These are phyloP conservation scores for Podaxis pistillaris DNA, from an alignment of 768 basidiomycete genomes.

Conservation along the genomic window DNA sequence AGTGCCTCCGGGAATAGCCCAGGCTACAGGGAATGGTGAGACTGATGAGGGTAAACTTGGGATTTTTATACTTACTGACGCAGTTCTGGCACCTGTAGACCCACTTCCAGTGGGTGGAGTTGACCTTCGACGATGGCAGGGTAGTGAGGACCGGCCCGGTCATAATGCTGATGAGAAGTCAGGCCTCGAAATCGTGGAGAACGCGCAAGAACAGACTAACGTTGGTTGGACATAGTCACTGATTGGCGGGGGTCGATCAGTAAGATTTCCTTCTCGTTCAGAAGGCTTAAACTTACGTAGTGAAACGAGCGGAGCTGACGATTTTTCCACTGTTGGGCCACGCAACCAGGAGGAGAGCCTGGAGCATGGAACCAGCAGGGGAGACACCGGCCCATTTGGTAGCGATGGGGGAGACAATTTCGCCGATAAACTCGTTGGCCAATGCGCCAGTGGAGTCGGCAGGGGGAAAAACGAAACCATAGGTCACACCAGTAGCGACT, in stretches of 20 bases:
- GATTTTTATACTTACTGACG: constrained; percentile 40
- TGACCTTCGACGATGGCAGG: constrained; percentile 47
- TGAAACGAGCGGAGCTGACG: constrained; percentile 50
- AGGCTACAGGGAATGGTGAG: constrained; percentile 24
- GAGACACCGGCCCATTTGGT: constrained; percentile 57
- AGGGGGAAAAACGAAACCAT: constrained; percentile 55
- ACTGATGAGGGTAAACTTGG: neutral
- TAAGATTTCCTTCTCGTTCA: neutral
- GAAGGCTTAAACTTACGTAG: constrained; percentile 41
- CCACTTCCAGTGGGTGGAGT: constrained; percentile 66
- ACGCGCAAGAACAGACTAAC: constrained; percentile 26
- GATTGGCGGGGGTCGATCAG: neutral
- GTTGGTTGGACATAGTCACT: constrained; percentile 53
- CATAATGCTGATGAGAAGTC: constrained; percentile 32
- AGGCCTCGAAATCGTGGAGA: neutral
- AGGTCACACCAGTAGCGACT: constrained; percentile 38
- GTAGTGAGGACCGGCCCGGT: constrained; percentile 52
- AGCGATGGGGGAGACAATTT: constrained; percentile 54
- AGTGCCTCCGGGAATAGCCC: constrained; percentile 35
- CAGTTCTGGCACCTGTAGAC: constrained; percentile 69
- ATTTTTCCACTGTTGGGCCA: constrained; percentile 58
- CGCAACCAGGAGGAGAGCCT: constrained; percentile 55
- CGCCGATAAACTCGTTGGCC: constrained; percentile 58
- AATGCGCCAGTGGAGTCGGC: constrained; percentile 35
- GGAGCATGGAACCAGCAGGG: constrained; percentile 53